These are phyloP conservation scores for Leersia perrieri DNA, from an alignment of 176 grass and related monocot genomes.

Conservation along the genomic window DNA sequence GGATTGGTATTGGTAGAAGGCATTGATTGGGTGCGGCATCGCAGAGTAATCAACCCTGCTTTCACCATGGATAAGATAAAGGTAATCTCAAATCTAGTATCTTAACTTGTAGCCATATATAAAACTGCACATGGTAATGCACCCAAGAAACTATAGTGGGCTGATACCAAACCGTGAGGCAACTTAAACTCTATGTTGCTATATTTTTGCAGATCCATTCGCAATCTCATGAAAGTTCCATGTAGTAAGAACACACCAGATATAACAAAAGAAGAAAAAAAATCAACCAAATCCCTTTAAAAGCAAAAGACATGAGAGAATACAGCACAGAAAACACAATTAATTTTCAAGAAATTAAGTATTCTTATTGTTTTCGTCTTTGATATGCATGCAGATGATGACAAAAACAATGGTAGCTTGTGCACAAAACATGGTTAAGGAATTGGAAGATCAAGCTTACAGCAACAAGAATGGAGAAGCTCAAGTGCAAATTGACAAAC, in stretches of 20 bases:
- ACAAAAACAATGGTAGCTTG: conserved; percentile 37
- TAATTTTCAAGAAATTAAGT: not conserved
- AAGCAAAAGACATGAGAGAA: not conserved
- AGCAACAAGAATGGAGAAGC: not conserved
- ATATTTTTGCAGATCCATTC: not conserved
- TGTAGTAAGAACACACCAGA: not conserved
- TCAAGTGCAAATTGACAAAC: conserved; percentile 22
- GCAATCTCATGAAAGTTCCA: not conserved
- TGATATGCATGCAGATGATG: conserved; percentile 29
- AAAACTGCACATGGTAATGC: not conserved
- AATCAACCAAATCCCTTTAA: not conserved
- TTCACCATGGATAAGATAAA: conserved; percentile 58
- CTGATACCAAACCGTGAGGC: not conserved
- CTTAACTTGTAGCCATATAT: not conserved
- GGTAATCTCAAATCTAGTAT: conserved; percentile 5
- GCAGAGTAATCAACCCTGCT: conserved; percentile 41
- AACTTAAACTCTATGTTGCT: not conserved
- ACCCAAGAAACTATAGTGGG: not conserved
- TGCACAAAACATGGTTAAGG: conserved; percentile 27
- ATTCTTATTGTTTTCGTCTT: not conserved
- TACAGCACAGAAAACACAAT: not conserved
- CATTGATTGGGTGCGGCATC: conserved; percentile 49
- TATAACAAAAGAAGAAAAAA: not conserved
- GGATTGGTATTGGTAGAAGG: conserved; percentile 38
- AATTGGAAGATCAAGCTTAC: conserved; percentile 14